Evolutionary conservation across 148 eudicot genomes (phyloP).

Genomic region (Vaccinium vitisidaea): DNA sequence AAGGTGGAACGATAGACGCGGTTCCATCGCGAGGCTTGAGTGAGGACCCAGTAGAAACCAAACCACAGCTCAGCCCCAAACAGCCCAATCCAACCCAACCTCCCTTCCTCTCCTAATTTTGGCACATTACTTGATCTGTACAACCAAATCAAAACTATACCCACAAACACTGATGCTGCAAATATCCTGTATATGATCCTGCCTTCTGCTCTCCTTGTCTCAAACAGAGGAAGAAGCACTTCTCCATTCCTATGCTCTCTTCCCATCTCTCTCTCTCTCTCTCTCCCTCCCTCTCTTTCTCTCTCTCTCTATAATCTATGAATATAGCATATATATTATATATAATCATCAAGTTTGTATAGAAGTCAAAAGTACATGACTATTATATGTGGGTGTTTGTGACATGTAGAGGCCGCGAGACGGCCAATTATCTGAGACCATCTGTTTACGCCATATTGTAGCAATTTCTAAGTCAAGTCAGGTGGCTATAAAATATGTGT

Average conservation of each 20-base stretch:
- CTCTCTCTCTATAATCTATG: neutral
- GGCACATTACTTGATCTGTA: slow-evolving; percentile 49
- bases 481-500: too few relatives aligned
- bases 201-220: neutral
- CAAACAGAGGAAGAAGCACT: neutral
- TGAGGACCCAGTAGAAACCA: slow-evolving; percentile 64
- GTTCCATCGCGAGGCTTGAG: slow-evolving; percentile 64
- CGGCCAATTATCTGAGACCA: too few relatives aligned
- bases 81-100: slow-evolving; percentile 50
- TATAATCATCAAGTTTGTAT: neutral
- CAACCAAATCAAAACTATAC: slow-evolving; percentile 43
- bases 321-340: neutral
- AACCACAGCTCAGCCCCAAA: slow-evolving; percentile 69
- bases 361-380: neutral
- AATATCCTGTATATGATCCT: slow-evolving; percentile 38
- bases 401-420: too few relatives aligned
- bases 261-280: neutral
- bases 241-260: neutral
- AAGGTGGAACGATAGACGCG: slow-evolving; percentile 44
- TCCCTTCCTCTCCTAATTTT: slow-evolving; percentile 17
- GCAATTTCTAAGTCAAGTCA: too few relatives aligned
- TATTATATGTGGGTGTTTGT: neutral
- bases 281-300: neutral
- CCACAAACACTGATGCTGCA: slow-evolving; percentile 39
- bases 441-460: too few relatives aligned